Evolutionary conservation across 139 green algal species (phyloP).

Genomic region (Choricystis sp.): DNA sequence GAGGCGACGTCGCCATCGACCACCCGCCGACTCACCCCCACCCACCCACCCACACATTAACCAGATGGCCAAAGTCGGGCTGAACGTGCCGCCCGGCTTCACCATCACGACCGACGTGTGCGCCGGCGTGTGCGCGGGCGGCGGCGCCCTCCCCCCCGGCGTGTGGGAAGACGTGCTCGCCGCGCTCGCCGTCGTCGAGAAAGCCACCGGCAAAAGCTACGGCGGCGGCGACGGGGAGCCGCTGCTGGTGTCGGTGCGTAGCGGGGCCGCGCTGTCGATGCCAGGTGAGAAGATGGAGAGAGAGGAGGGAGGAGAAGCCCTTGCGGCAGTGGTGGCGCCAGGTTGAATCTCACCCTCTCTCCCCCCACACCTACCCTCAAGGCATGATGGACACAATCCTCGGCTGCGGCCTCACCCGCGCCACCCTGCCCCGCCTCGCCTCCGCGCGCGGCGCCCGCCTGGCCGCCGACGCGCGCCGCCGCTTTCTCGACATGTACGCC

Average conservation of each 20-base stretch:
- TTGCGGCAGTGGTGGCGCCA: not conserved
- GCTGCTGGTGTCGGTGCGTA: slow-evolving; percentile 70
- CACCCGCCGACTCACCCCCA: no score
- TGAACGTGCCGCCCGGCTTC: slow-evolving; percentile 70
- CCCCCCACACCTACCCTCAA: slow-evolving; percentile 30
- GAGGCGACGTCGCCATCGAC: no score
- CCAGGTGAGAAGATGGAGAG: slow-evolving; percentile 2
- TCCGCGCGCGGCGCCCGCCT: slow-evolving; percentile 39
- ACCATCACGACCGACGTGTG: slow-evolving; percentile 81
- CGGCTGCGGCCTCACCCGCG: slow-evolving; percentile 78
- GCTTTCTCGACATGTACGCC: slow-evolving; percentile 78
- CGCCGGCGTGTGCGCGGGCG: slow-evolving; percentile 11
- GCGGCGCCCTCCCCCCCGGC: slow-evolving; percentile 34
- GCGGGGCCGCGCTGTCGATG: slow-evolving; percentile 51
- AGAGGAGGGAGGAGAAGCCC: not conserved
- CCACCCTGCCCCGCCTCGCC: slow-evolving; percentile 43
- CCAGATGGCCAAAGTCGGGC: slow-evolving; percentile 72
- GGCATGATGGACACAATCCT: slow-evolving; percentile 91
- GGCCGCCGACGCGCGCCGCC: slow-evolving; percentile 64
- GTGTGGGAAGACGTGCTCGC: slow-evolving; percentile 50
- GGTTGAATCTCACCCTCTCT: no score
- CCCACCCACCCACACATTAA: no score
- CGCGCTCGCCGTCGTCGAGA: slow-evolving; percentile 40
- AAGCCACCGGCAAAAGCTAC: slow-evolving; percentile 43
- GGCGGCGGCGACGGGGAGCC: slow-evolving; percentile 39